These are phyloP conservation scores for Arthrobotrys conoides DNA, from an alignment of 2,329 filamentous ascomycete genomes.

Conservation along the genomic window DNA sequence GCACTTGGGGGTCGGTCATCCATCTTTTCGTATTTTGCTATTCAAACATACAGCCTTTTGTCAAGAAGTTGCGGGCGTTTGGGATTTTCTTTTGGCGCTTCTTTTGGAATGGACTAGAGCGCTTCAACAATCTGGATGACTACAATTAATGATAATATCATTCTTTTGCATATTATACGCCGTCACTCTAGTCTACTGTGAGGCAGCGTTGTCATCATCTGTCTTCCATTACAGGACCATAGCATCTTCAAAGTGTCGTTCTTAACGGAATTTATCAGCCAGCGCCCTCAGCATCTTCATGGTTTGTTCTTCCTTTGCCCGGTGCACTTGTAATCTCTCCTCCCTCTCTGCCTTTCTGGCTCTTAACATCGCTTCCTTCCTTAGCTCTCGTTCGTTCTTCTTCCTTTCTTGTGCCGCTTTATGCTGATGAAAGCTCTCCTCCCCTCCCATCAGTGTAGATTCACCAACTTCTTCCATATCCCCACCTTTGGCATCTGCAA, in stretches of 20 bases:
- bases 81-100: slow-evolving; percentile 41
- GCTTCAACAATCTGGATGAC: slow-evolving; percentile 14
- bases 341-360: slow-evolving; percentile 84
- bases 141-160: slow-evolving; percentile 44
- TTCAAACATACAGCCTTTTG: slow-evolving; percentile 9
- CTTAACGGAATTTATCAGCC: slow-evolving; percentile 81
- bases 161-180: neutral
- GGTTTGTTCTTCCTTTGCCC: slow-evolving; percentile 84
- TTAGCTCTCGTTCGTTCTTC: slow-evolving; percentile 86
- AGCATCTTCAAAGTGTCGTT: neutral
- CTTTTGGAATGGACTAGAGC: slow-evolving; percentile 17
- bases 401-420: slow-evolving; percentile 77
- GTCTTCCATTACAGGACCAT: neutral
- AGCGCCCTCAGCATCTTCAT: slow-evolving; percentile 85
- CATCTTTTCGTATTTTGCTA: neutral
- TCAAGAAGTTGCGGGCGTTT: slow-evolving; percentile 39
- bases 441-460: slow-evolving; percentile 79
- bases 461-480: slow-evolving; percentile 77
- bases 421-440: slow-evolving; percentile 77
- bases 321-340: slow-evolving; percentile 78
- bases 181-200: no score
- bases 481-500: slow-evolving; percentile 75
- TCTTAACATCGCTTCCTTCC: slow-evolving; percentile 83
- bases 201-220: no score
- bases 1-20: slow-evolving; percentile 6